Conservation (phyloP, 2,329 filamentous ascomycete species). For the Pestalotiopsis sp. region DNA sequence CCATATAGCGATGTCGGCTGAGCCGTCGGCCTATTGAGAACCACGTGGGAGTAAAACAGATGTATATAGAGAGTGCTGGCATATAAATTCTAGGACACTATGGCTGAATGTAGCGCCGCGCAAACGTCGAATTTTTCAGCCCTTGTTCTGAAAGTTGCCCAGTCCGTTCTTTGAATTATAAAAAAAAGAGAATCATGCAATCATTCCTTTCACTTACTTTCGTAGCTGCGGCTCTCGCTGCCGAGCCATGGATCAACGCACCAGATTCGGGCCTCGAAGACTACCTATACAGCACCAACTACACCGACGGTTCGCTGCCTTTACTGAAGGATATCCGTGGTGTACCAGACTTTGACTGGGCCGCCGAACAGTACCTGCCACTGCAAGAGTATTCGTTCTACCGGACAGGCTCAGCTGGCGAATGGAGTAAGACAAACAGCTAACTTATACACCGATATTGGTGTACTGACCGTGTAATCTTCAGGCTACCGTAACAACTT, state of each 20-base stretch:
- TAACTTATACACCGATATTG: not conserved
- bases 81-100: not conserved
- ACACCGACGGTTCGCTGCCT: conserved; percentile 37
- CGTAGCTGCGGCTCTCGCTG: conserved; percentile 30
- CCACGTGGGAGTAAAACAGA: not conserved
- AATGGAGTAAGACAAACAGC: conserved; percentile 39
- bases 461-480: not conserved
- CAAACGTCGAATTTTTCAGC: not conserved
- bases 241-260: conserved; percentile 35
- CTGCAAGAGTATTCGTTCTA: conserved; percentile 49
- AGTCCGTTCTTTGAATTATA: not conserved
- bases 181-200: conserved; percentile 11
- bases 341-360: conserved; percentile 53
- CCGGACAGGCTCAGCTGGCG: conserved; percentile 50
- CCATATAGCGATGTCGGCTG: not conserved
- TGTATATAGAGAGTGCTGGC: not conserved
- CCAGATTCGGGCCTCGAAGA: conserved; percentile 37
- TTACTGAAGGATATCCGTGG: conserved; percentile 43
- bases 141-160: not conserved
- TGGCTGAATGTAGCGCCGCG: not conserved
- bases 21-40: not conserved
- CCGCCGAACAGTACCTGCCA: conserved; percentile 45
- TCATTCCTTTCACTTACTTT: conserved; percentile 18
- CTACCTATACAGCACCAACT: conserved; percentile 32
- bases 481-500: conserved; percentile 52